Evolutionary conservation across 176 grass and related monocot species (phyloP), one percentile per base, ranked within the genome.

Genomic region (Oryza nivara): DNA sequence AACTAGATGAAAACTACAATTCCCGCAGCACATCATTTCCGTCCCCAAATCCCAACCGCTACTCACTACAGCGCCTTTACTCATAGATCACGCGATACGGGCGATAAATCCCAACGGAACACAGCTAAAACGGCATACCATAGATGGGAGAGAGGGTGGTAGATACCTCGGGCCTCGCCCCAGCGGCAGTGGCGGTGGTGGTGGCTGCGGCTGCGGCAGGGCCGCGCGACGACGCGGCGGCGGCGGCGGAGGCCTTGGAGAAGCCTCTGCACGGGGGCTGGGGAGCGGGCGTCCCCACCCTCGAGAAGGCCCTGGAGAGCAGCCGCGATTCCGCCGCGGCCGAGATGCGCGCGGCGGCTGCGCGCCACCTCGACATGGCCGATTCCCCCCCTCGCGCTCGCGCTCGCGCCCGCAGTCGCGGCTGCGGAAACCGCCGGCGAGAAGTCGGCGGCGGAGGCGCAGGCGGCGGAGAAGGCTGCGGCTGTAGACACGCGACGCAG

Each of bases 101-200:
- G 49, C 34, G 34, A 20, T 30, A 30, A 67, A 28, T 15, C 35
- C 19, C 66, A 80, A 66, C 20, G 16, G 56, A 40, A 13, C 48
- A 13, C 32, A 2, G 69, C 10, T 34, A 83, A 77, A 71, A 70
- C 38, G 79, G 5, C n/a, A 30, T 65, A 22, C 4, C 17, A 4
- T 46, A 70, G 66, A 82, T 75, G 82, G 26, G 22, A 30, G 69
- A 22, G 41, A 32, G 43, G 43, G 34, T 25, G 19, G 69, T 82
- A 23, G 19, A 75, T 92, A 94, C 90, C 92, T 92, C 84, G 26
- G 89, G 81, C 76, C 86, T 90, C 54, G 75, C 80, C 8, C 78
- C 72, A 1, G 67, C 14, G 9, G 78, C 13, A 11, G 72, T 4
- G 47, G 15, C 9, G 19, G 60, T 28, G 20, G 74, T 9, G 28